Percentiles rank a stretch among this genome's conserved stretches.
Evolutionary conservation across 192 early-diverging fungal species (phyloP).

Genomic region (Coemansia aciculifera): DNA sequence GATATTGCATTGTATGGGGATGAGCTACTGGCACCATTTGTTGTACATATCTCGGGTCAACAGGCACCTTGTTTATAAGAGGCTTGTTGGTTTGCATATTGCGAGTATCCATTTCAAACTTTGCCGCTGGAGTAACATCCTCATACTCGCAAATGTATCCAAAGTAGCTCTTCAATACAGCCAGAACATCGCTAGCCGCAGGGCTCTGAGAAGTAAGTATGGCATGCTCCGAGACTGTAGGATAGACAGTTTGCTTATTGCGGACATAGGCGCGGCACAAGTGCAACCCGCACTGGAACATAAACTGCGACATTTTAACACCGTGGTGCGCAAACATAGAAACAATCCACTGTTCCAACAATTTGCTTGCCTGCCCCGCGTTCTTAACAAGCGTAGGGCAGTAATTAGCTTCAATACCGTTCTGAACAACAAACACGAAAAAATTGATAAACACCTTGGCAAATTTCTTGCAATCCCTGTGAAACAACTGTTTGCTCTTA

Average conservation of each 20-base stretch:
- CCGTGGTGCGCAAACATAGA: constrained; percentile 34
- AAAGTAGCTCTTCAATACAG: constrained; percentile 4
- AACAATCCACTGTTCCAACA: constrained; percentile 37
- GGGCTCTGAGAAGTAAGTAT: not conserved
- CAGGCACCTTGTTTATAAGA: not conserved
- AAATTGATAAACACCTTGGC: constrained; percentile 38
- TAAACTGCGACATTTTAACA: constrained; percentile 19
- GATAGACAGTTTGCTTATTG: constrained; percentile 3
- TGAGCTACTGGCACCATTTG: not conserved
- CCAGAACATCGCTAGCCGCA: not conserved
- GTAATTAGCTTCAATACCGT: not conserved
- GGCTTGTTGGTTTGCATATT: not conserved
- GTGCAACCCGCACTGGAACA: constrained; percentile 12
- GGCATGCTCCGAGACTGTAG: not conserved
- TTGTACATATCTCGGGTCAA: not conserved
- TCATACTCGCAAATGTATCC: constrained; percentile 14
- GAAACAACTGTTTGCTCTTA: constrained; percentile 33
- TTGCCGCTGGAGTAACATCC: constrained; percentile 3
- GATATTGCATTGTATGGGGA: not conserved
- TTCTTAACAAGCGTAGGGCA: constrained; percentile 1
- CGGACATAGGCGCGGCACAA: constrained; percentile 20
- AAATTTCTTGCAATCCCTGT: constrained; percentile 45
- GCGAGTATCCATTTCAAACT: constrained; percentile 10
- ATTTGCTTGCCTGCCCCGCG: constrained; percentile 20
- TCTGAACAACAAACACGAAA: not conserved